A percentile compares a stretch with the other conserved stretches of the same genome.
phyloP scores from a whole-genome alignment of 75 land plant species.

The Pinus taeda region DNA sequence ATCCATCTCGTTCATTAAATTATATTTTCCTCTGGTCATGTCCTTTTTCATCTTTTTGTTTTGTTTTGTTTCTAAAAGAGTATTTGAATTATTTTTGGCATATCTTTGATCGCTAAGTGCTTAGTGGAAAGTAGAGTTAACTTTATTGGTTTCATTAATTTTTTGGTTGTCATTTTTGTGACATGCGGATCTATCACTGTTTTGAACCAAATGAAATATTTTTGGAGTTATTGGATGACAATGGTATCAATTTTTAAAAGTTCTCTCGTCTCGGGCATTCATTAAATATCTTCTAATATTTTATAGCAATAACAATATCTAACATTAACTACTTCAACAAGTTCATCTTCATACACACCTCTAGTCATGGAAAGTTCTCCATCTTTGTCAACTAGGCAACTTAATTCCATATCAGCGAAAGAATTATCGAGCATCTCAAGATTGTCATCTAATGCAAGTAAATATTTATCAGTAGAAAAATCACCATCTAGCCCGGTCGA shows the following conservation, averaged over 20 bases:
- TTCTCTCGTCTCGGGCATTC: background rate
- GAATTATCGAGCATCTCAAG: background rate
- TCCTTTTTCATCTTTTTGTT: too few species aligned
- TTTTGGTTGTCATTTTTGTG: too few species aligned
- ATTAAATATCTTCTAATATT: background rate
- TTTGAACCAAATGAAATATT: too few species aligned
- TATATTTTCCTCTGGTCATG: too few species aligned
- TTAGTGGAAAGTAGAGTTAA: too few species aligned
- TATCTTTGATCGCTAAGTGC: constrained; percentile 14
- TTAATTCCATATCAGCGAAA: background rate
- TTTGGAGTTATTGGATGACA: background rate
- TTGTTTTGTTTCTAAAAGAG: too few species aligned
- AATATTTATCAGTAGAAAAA: too few species aligned
- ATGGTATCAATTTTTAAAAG: background rate
- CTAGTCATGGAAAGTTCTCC: background rate
- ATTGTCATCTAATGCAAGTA: background rate
- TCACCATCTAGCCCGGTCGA: background rate
- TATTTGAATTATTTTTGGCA: too few species aligned
- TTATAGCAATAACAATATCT: background rate
- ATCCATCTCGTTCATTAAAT: too few species aligned
- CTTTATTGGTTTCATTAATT: too few species aligned
- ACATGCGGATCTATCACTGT: too few species aligned
- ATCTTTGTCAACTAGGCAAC: too few species aligned
- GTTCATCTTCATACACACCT: background rate
- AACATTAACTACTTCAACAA: background rate